These are phyloP conservation scores for Sistotremastrum niveocremeum DNA, from an alignment of 768 basidiomycete species.

Conservation along the genomic window DNA sequence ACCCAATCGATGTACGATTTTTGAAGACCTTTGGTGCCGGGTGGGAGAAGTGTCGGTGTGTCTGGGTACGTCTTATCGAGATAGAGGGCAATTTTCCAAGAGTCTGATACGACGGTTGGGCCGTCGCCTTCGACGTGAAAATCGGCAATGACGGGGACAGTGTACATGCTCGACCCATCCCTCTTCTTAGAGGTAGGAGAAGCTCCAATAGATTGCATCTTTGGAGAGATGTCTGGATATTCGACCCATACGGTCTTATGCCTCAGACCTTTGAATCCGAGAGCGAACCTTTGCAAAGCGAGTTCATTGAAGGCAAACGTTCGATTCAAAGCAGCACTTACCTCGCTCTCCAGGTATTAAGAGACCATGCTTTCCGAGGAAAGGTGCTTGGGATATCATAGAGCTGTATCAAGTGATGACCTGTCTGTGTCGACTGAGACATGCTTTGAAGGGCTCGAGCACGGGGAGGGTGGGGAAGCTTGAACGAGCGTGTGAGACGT, in stretches of 20 bases:
- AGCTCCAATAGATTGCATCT: conserved; percentile 28
- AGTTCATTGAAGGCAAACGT: neutral
- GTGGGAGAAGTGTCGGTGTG: conserved; percentile 25
- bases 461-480: neutral
- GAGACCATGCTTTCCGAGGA: conserved; percentile 20
- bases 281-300: conserved; percentile 15
- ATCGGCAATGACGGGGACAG: conserved; percentile 38
- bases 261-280: conserved; percentile 27
- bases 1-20: conserved; percentile 18
- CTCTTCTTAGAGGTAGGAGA: conserved; percentile 19
- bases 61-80: conserved; percentile 36
- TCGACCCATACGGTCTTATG: conserved; percentile 17
- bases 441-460: too few relatives aligned
- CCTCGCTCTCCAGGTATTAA: conserved; percentile 22
- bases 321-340: conserved; percentile 8
- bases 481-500: neutral
- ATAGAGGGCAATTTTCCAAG: conserved; percentile 33
- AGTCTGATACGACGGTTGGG: conserved; percentile 27
- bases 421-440: neutral
- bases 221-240: neutral
- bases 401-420: conserved; percentile 18
- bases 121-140: too few relatives aligned
- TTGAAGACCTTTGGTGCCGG: conserved; percentile 25
- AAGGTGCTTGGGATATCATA: conserved; percentile 26
- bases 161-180: conserved; percentile 25